phyloP scores from a whole-genome alignment of 306 rosid species.

The Pyrus communis region DNA sequence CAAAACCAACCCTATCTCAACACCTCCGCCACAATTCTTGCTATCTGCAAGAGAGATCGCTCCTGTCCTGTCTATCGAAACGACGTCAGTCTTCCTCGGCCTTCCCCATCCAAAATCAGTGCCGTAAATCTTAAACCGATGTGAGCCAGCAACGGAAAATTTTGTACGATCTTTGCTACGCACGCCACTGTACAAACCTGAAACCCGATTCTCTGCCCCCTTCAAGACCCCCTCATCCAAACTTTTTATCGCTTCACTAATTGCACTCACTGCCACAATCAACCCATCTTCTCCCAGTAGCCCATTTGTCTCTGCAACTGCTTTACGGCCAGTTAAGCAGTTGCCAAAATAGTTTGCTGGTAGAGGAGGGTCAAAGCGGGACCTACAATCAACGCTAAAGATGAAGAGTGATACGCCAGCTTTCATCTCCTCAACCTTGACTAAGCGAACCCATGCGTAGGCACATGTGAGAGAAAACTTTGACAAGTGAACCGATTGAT shows the following conservation, averaged over 20 bases:
- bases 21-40: constrained; percentile 15
- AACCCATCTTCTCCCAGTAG: constrained; percentile 3
- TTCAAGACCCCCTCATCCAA: constrained; percentile 5
- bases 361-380: constrained; percentile 13
- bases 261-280: neutral
- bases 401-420: neutral
- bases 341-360: constrained; percentile 20
- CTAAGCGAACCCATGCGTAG: constrained; percentile 9
- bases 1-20: constrained; percentile 23
- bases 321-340: neutral
- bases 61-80: neutral
- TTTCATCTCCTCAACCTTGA: neutral
- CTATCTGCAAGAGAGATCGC: constrained; percentile 1
- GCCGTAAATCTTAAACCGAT: neutral
- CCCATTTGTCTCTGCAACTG: neutral
- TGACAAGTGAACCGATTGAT: neutral
- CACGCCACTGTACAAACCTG: neutral
- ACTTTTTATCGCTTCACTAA: constrained; percentile 2
- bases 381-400: neutral
- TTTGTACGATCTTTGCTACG: neutral
- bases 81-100: constrained; percentile 22
- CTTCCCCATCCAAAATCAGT: constrained; percentile 45
- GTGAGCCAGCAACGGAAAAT: neutral
- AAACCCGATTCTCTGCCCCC: constrained; percentile 5
- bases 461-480: constrained; percentile 7